phyloP scores from a whole-genome alignment of 164 flowering plant species.

The Sedum album region DNA sequence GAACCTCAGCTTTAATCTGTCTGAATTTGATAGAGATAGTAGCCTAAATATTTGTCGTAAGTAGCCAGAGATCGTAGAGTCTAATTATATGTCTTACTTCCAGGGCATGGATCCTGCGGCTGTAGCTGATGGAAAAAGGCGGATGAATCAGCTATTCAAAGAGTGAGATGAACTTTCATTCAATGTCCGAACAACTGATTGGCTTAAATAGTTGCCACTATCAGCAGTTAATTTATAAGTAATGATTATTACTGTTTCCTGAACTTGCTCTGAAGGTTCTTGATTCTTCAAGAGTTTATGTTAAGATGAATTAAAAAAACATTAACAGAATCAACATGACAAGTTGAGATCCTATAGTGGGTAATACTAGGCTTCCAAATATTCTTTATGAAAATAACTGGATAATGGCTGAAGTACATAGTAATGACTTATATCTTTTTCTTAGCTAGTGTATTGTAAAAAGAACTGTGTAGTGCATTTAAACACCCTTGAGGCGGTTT shows the following conservation, averaged over 20 bases:
- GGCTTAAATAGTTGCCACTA: neutral
- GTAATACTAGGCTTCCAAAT: neutral
- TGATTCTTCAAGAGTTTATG: neutral
- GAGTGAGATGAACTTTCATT: constrained; percentile 44
- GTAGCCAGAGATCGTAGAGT: neutral
- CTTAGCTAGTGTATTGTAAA: neutral
- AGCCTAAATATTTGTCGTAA: too few relatives aligned
- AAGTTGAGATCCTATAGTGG: neutral
- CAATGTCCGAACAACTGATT: neutral
- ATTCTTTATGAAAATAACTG: neutral
- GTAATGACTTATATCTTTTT: neutral
- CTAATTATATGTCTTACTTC: constrained; percentile 3
- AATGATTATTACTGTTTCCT: neutral
- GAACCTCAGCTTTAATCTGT: too few relatives aligned
- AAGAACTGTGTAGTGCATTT: neutral
- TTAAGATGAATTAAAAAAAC: too few relatives aligned
- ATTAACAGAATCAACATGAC: too few relatives aligned
- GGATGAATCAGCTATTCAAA: constrained; percentile 42
- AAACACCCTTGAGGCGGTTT: neutral
- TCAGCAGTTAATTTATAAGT: neutral
- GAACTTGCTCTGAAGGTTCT: neutral
- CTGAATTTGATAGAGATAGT: too few relatives aligned
- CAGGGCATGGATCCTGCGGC: constrained; percentile 59
- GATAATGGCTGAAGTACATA: neutral
- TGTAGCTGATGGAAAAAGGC: constrained; percentile 42